A percentile compares a stretch with the other conserved stretches of the same genome.
These are phyloP conservation scores for Rhododendron mucronatum DNA, from an alignment of 148 eudicot genomes.

Conservation along the genomic window DNA sequence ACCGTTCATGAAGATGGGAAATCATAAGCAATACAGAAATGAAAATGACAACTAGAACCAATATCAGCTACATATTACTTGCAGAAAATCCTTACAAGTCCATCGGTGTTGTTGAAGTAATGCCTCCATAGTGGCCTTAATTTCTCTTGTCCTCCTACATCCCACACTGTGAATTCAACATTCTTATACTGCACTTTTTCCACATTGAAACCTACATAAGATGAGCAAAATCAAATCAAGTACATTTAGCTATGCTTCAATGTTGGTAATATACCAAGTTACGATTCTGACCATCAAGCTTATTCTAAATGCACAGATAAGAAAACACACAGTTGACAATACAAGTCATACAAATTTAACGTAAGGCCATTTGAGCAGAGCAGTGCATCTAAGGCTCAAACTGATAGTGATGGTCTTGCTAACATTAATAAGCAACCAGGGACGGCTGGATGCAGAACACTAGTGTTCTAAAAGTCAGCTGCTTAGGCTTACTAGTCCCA, in stretches of 20 bases:
- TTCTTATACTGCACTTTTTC: slow-evolving; percentile 99
- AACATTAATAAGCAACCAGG: neutral
- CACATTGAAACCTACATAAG: slow-evolving; percentile 84
- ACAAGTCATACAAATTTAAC: neutral
- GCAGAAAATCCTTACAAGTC: slow-evolving; percentile 56
- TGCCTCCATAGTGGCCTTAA: slow-evolving; percentile 99
- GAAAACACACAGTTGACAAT: neutral
- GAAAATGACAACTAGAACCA: neutral
- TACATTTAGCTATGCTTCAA: neutral
- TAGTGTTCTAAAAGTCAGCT: neutral
- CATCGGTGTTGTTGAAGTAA: slow-evolving; percentile 97
- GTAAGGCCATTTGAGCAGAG: neutral
- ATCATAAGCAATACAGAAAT: neutral
- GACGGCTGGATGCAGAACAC: neutral
- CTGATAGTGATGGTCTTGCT: neutral
- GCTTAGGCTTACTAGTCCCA: no score
- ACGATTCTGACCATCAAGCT: neutral
- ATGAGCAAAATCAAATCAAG: slow-evolving; percentile 2
- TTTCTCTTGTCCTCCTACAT: slow-evolving; percentile 99
- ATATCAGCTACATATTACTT: neutral
- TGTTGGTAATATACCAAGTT: neutral
- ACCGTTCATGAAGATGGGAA: neutral
- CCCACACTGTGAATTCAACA: slow-evolving; percentile 98
- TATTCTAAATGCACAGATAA: neutral
- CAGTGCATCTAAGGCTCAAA: neutral